Percentiles rank a stretch among this genome's conserved stretches.
phyloP scores from a whole-genome alignment of 805 yeast species.

The Candida saitoana region DNA sequence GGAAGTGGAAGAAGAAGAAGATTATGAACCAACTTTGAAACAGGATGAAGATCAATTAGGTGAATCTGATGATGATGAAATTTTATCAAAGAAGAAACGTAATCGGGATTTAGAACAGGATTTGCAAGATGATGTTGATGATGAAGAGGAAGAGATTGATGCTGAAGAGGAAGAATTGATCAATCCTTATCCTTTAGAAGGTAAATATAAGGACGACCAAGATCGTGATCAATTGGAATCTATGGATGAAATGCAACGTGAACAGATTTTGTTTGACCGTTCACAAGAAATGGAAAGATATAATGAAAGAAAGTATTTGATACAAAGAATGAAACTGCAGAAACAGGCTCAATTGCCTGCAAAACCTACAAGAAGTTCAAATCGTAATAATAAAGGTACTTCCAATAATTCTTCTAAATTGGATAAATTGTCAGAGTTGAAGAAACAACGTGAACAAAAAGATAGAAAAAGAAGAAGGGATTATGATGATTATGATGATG shows the following conservation, averaged over 20 bases:
- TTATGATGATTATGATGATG: slow-evolving; percentile 37
- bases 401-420: slow-evolving; percentile 33
- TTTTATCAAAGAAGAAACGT: slow-evolving; percentile 4
- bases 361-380: slow-evolving; percentile 36
- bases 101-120: slow-evolving; percentile 19
- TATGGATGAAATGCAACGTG: slow-evolving; percentile 91
- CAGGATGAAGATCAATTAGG: slow-evolving; percentile 22
- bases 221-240: slow-evolving; percentile 64
- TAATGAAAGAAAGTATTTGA: slow-evolving; percentile 78
- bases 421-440: slow-evolving; percentile 66
- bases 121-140: slow-evolving; percentile 26
- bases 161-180: slow-evolving; percentile 30
- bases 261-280: slow-evolving; percentile 86
- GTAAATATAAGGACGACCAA: slow-evolving; percentile 77
- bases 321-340: slow-evolving; percentile 70
- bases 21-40: slow-evolving; percentile 6
- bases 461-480: slow-evolving; percentile 35
- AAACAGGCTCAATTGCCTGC: slow-evolving; percentile 16
- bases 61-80: slow-evolving; percentile 13
- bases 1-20: slow-evolving; percentile 31
- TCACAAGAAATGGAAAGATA: slow-evolving; percentile 86
- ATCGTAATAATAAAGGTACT: slow-evolving; percentile 29
- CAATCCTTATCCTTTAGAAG: slow-evolving; percentile 91
- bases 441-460: slow-evolving; percentile 69
- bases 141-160: slow-evolving; percentile 32